A percentile compares a stretch with the other conserved stretches of the same genome.
These are phyloP conservation scores for Hippophae tibetana DNA, from an alignment of 306 rosid genomes.

Conservation along the genomic window DNA sequence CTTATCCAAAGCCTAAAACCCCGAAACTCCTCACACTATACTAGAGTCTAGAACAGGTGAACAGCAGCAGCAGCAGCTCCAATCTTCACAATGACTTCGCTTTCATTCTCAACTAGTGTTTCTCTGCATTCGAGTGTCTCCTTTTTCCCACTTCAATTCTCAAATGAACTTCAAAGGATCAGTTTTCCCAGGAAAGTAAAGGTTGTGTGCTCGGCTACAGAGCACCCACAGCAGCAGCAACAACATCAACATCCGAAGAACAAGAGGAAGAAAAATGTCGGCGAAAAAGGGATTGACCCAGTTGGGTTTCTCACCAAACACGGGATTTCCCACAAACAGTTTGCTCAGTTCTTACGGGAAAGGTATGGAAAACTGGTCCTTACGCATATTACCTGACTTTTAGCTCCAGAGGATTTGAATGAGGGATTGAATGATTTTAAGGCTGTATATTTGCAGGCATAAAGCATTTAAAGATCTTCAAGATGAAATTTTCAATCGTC, in stretches of 20 bases:
- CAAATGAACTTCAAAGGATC: conserved; percentile 27
- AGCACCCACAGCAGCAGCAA: conserved; percentile 36
- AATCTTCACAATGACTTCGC: conserved; percentile 35
- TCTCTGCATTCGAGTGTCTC: conserved; percentile 21
- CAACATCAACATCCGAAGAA: conserved; percentile 14
- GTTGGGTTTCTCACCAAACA: conserved; percentile 73
- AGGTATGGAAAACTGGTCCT: conserved; percentile 33
- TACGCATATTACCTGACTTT: conserved; percentile 1
- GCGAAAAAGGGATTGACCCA: conserved; percentile 62
- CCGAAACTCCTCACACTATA: background rate
- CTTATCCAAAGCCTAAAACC: conserved; percentile 20
- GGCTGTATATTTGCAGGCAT: conserved; percentile 36
- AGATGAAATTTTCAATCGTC: conserved; percentile 68
- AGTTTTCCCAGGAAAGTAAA: conserved; percentile 33
- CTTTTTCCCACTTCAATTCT: conserved; percentile 28
- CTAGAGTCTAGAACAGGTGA: background rate
- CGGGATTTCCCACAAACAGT: conserved; percentile 69
- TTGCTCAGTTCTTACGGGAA: conserved; percentile 83
- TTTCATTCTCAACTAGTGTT: conserved; percentile 32
- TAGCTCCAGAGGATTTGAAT: background rate
- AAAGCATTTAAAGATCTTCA: conserved; percentile 69
- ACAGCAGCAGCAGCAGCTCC: background rate
- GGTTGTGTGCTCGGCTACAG: conserved; percentile 53
- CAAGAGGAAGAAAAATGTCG: conserved; percentile 22
- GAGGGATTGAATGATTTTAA: background rate